Conservation (phyloP, 2,329 filamentous ascomycete species). For the Aureobasidium sp. region DNA sequence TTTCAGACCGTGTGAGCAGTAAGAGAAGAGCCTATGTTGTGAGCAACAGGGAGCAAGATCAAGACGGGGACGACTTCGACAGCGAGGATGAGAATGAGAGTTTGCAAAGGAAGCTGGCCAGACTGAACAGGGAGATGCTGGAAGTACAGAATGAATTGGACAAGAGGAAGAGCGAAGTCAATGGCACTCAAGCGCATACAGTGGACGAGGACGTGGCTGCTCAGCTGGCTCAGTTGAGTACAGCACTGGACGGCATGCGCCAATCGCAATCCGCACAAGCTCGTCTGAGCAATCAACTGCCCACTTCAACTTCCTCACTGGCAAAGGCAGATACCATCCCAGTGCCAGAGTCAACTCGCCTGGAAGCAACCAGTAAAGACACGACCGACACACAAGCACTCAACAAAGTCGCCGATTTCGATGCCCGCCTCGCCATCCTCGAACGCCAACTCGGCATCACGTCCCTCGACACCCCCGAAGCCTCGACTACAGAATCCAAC, state of each 20-base stretch:
- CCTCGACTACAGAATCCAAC: constrained; percentile 33
- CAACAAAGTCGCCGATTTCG: constrained; percentile 78
- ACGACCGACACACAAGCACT: constrained; percentile 49
- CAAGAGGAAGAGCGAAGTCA: constrained; percentile 25
- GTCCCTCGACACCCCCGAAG: constrained; percentile 52
- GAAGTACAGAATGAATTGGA: constrained; percentile 51
- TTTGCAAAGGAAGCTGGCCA: constrained; percentile 68
- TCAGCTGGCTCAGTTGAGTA: constrained; percentile 11
- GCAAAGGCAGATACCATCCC: neutral
- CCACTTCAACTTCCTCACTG: neutral
- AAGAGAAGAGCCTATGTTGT: constrained; percentile 79
- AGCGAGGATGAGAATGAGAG: constrained; percentile 72
- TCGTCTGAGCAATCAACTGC: constrained; percentile 8
- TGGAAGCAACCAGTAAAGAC: neutral
- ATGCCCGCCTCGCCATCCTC: constrained; percentile 66
- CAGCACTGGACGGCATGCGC: constrained; percentile 12
- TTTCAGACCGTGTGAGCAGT: constrained; percentile 77
- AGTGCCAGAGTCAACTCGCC: neutral
- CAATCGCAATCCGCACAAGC: constrained; percentile 13
- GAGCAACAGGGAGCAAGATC: constrained; percentile 44
- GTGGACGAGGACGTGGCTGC: constrained; percentile 36
- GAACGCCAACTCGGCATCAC: constrained; percentile 77
- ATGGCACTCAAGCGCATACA: constrained; percentile 35
- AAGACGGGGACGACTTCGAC: constrained; percentile 52
- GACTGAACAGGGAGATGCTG: constrained; percentile 74